Evolutionary conservation across 306 rosid genomes (phyloP).

Genomic region (Malus sylvestris): DNA sequence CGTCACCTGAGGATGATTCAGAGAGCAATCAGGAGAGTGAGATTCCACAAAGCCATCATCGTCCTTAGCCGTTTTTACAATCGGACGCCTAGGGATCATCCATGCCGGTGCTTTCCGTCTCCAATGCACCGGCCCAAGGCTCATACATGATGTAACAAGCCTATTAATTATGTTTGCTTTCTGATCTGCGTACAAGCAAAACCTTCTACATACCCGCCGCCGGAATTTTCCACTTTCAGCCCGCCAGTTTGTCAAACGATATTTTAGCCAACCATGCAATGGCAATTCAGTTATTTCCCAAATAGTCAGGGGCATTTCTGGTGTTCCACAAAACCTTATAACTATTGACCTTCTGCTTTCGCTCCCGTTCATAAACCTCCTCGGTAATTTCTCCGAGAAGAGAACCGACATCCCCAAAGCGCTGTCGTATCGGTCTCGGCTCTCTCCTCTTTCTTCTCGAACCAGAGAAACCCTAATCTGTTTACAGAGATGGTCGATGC

Average conservation of each 20-base stretch:
- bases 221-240: not conserved
- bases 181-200: conserved; percentile 26
- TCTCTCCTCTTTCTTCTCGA: not conserved
- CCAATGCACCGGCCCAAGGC: conserved; percentile 69
- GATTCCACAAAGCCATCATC: too few relatives aligned
- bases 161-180: conserved; percentile 57
- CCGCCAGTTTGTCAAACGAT: not conserved
- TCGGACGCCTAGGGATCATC: conserved; percentile 66
- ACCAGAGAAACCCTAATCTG: not conserved
- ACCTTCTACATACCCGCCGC: not conserved
- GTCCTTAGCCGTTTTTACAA: conserved; percentile 53
- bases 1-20: too few relatives aligned
- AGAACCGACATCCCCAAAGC: not conserved
- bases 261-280: not conserved
- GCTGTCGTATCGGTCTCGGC: not conserved
- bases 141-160: conserved; percentile 49
- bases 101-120: conserved; percentile 54
- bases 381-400: not conserved
- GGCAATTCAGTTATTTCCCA: not conserved
- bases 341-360: not conserved
- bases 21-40: too few relatives aligned
- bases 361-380: not conserved
- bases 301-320: not conserved
- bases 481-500: conserved; percentile 56
- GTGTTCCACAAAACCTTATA: not conserved